phyloP scores from a whole-genome alignment of 2,329 filamentous ascomycete genomes.

The Neonectria neomacrospora region DNA sequence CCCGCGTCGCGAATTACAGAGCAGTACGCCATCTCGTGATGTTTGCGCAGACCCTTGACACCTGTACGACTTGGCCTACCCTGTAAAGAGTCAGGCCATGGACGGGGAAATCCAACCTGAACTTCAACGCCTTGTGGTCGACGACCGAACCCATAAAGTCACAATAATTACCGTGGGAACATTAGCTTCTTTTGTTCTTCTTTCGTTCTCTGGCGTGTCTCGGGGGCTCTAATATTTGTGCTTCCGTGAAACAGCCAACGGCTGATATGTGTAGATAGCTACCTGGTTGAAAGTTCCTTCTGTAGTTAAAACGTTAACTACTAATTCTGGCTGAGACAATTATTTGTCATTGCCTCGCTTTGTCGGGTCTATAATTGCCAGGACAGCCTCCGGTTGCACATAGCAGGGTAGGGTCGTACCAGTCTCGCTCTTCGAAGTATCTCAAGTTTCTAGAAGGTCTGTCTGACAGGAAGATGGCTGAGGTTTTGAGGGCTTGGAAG shows the following conservation, averaged over 20 bases:
- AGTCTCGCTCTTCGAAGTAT: background rate
- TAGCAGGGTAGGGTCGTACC: background rate
- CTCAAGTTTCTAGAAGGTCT: background rate
- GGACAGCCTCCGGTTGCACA: background rate
- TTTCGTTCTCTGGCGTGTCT: background rate
- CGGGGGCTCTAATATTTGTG: background rate
- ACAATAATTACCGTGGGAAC: background rate
- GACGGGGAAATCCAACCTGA: background rate
- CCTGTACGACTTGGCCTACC: background rate
- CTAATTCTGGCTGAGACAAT: background rate
- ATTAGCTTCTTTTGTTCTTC: background rate
- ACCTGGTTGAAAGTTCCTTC: background rate
- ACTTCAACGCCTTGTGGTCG: background rate
- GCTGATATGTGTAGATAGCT: background rate
- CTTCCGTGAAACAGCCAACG: conserved; percentile 1
- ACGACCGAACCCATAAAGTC: background rate
- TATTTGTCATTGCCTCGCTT: background rate
- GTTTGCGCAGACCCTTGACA: background rate
- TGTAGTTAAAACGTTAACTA: background rate
- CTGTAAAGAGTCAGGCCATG: background rate
- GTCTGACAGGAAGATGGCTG: background rate
- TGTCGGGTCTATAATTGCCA: background rate
- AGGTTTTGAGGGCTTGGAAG: background rate
- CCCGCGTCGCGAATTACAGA: background rate
- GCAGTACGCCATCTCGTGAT: background rate